phyloP scores from a whole-genome alignment of 768 basidiomycete genomes.

The Rhodosporidiobolus odoratus region DNA sequence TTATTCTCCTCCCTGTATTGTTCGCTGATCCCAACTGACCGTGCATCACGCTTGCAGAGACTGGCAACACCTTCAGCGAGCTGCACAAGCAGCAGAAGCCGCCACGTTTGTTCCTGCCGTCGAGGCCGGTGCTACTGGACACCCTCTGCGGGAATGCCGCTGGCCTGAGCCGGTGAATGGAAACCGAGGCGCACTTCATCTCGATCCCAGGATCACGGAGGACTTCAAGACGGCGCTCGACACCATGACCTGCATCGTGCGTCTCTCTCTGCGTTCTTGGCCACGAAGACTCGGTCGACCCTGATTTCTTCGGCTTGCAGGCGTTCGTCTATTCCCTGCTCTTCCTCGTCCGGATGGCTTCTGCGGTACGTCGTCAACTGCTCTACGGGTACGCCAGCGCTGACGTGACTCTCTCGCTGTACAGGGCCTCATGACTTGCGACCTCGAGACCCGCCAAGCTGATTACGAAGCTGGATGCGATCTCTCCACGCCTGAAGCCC shows the following conservation, averaged over 20 bases:
- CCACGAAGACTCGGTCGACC: not conserved
- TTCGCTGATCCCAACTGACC: not conserved
- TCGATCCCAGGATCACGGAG: conserved; percentile 25
- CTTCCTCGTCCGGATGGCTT: conserved; percentile 35
- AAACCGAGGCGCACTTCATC: not conserved
- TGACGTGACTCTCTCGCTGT: not conserved
- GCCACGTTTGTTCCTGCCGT: conserved; percentile 20
- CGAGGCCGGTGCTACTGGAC: conserved; percentile 8
- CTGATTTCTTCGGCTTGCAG: not conserved
- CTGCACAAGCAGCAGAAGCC: conserved; percentile 19
- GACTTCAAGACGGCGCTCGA: conserved; percentile 38
- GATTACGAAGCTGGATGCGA: conserved; percentile 24
- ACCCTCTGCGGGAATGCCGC: conserved; percentile 7
- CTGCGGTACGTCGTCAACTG: not conserved
- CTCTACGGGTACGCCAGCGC: too few relatives aligned
- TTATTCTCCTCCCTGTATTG: not conserved
- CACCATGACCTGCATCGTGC: conserved; percentile 30
- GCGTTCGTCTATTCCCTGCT: conserved; percentile 30
- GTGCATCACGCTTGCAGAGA: too few relatives aligned
- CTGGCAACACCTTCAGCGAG: conserved; percentile 25
- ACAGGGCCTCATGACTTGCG: conserved; percentile 32
- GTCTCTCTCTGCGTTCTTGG: not conserved
- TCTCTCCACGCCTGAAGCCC: conserved; percentile 13
- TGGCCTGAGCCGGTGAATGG: conserved; percentile 15
- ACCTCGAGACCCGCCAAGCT: conserved; percentile 9